Percentiles rank a stretch among this genome's conserved stretches.
phyloP scores from a whole-genome alignment of 768 basidiomycete species.

The Russula vinacea region DNA sequence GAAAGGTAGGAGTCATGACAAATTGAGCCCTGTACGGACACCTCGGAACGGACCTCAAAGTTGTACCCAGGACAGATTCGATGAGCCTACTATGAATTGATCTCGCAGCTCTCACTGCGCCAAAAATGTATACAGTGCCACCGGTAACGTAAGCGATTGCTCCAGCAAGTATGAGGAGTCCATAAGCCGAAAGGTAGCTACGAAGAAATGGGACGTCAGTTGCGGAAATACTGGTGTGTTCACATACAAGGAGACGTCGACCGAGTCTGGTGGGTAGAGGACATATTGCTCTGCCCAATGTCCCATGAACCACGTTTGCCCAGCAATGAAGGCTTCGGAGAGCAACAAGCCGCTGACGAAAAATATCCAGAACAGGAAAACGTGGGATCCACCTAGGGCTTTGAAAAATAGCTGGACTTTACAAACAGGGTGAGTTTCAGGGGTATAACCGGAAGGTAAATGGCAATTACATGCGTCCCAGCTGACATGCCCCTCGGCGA shows the following conservation, averaged over 20 bases:
- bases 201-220: neutral
- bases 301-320: slow-evolving; percentile 46
- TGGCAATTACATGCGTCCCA: slow-evolving; percentile 42
- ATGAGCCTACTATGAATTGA: slow-evolving; percentile 52
- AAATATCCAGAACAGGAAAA: slow-evolving; percentile 37
- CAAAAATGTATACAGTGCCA: slow-evolving; percentile 44
- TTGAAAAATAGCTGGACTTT: slow-evolving; percentile 37
- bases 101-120: slow-evolving; percentile 52
- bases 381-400: slow-evolving; percentile 32
- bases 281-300: slow-evolving; percentile 47
- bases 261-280: slow-evolving; percentile 35
- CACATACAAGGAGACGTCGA: slow-evolving; percentile 39
- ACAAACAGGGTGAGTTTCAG: slow-evolving; percentile 24
- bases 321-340: slow-evolving; percentile 30
- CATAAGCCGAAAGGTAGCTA: slow-evolving; percentile 52
- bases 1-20: neutral
- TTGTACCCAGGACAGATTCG: slow-evolving; percentile 54
- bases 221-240: neutral
- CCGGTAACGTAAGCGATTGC: slow-evolving; percentile 38
- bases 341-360: slow-evolving; percentile 30
- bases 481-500: slow-evolving; percentile 56
- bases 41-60: slow-evolving; percentile 53
- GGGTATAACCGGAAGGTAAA: neutral
- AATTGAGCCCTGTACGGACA: no score
- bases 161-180: slow-evolving; percentile 38